These are phyloP conservation scores for Hortiboletus flavorubellus DNA, from an alignment of 768 basidiomycete species.

Conservation along the genomic window DNA sequence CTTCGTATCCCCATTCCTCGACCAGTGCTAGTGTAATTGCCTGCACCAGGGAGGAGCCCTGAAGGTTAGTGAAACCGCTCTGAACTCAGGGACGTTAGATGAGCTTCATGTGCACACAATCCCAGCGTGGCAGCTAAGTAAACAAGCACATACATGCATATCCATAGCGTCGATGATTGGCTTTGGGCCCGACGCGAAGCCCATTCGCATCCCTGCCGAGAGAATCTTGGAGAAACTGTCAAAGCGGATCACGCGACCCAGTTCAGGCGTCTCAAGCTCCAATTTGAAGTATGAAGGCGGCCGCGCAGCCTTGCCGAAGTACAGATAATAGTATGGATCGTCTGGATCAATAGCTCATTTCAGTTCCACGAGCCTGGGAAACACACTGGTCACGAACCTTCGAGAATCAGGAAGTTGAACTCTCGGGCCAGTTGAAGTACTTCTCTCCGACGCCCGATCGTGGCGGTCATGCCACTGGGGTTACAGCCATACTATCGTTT, in stretches of 20 bases:
- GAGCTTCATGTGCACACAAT: neutral
- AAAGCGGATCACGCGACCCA: slow-evolving; percentile 81
- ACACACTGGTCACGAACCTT: slow-evolving; percentile 47
- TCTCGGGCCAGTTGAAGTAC: slow-evolving; percentile 69
- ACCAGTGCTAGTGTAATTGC: slow-evolving; percentile 57
- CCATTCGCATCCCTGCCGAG: slow-evolving; percentile 74
- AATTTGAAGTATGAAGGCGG: slow-evolving; percentile 81
- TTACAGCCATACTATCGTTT: slow-evolving; percentile 71
- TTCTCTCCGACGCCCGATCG: slow-evolving; percentile 64
- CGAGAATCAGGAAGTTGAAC: slow-evolving; percentile 78
- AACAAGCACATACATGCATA: slow-evolving; percentile 49
- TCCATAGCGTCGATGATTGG: slow-evolving; percentile 67
- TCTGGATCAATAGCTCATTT: slow-evolving; percentile 39
- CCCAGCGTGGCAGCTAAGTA: slow-evolving; percentile 13
- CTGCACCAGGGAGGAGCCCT: slow-evolving; percentile 63
- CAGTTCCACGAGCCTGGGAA: neutral
- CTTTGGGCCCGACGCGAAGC: slow-evolving; percentile 76
- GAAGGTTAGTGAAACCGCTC: slow-evolving; percentile 67
- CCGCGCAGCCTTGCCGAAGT: slow-evolving; percentile 62
- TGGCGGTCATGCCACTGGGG: slow-evolving; percentile 78
- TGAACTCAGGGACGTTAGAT: slow-evolving; percentile 29
- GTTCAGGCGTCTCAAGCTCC: slow-evolving; percentile 61
- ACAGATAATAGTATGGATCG: slow-evolving; percentile 77
- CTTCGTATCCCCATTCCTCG: slow-evolving; percentile 70
- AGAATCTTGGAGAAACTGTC: slow-evolving; percentile 88